Conservation (phyloP, 163 green algal species). For the Chlorella variabilis region DNA sequence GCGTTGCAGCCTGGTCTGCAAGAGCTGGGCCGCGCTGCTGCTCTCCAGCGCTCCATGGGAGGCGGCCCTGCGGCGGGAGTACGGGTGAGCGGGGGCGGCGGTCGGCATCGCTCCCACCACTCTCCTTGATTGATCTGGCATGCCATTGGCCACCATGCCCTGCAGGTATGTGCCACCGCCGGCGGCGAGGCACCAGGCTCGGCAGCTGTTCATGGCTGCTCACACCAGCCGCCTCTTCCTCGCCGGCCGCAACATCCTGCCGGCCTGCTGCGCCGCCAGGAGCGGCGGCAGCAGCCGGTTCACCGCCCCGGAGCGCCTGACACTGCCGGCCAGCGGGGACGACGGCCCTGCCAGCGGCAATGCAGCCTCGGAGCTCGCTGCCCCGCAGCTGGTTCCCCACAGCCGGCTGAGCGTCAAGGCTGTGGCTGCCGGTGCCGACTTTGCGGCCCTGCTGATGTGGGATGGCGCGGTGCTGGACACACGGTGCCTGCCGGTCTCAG, state of each 20-base stretch:
- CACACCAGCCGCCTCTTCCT: conserved; percentile 10
- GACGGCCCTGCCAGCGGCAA: background rate
- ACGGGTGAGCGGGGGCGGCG: conserved; percentile 17
- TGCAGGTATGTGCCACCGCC: background rate
- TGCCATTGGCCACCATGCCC: too few species aligned
- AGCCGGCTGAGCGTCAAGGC: background rate
- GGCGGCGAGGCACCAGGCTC: background rate
- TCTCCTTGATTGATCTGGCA: too few species aligned
- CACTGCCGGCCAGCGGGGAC: background rate
- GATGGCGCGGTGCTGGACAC: conserved; percentile 29
- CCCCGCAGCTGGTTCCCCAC: background rate
- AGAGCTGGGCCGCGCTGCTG: background rate
- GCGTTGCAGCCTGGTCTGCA: background rate
- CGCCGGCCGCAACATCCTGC: background rate
- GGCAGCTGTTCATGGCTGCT: background rate
- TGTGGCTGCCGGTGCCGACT: conserved; percentile 7
- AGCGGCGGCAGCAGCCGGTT: background rate
- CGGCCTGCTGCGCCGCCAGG: too few species aligned
- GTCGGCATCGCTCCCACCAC: too few species aligned
- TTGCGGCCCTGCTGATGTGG: conserved; percentile 26
- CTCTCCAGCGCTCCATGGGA: background rate
- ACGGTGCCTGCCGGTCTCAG: background rate
- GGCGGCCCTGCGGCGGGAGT: background rate
- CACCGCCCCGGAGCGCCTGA: conserved; percentile 7
- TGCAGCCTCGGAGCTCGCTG: background rate